Conservation (phyloP, 352 stramenopile species). For the Pythium chondricola region DNA sequence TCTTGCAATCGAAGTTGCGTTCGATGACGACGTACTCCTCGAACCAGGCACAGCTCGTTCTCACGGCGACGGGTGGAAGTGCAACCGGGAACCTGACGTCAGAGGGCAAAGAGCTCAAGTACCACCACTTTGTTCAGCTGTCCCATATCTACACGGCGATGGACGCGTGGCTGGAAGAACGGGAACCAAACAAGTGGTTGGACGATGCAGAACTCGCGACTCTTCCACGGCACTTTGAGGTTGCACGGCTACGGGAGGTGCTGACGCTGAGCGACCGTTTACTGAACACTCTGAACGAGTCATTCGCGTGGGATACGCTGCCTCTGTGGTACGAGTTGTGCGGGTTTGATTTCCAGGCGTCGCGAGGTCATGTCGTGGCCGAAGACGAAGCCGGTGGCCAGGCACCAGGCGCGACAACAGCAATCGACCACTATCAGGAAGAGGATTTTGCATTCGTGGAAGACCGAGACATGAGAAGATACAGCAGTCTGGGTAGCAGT, state of each 20-base stretch:
- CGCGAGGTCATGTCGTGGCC: background rate
- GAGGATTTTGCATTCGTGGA: slow-evolving; percentile 81
- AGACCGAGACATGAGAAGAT: slow-evolving; percentile 54
- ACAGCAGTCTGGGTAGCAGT: slow-evolving; percentile 57
- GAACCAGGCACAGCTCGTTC: slow-evolving; percentile 22
- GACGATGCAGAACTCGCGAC: slow-evolving; percentile 64
- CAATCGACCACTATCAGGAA: slow-evolving; percentile 30
- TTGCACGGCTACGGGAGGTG: slow-evolving; percentile 59
- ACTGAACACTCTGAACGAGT: slow-evolving; percentile 26
- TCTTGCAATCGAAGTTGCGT: slow-evolving; percentile 26
- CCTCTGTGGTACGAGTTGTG: slow-evolving; percentile 62
- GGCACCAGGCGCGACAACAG: background rate
- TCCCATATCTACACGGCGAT: slow-evolving; percentile 58
- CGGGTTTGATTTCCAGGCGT: slow-evolving; percentile 53
- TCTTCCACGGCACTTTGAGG: slow-evolving; percentile 71
- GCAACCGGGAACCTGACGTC: slow-evolving; percentile 12
- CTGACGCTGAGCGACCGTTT: slow-evolving; percentile 60
- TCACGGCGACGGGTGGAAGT: slow-evolving; percentile 15
- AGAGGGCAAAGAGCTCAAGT: slow-evolving; percentile 24
- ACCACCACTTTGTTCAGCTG: slow-evolving; percentile 26
- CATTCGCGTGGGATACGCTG: slow-evolving; percentile 38
- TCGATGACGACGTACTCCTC: slow-evolving; percentile 26
- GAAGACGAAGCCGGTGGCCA: slow-evolving; percentile 1
- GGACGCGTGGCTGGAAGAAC: slow-evolving; percentile 82
- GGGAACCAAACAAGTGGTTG: slow-evolving; percentile 71